phyloP scores from a whole-genome alignment of 805 yeast species.

The Diddensiella transvaalensis region DNA sequence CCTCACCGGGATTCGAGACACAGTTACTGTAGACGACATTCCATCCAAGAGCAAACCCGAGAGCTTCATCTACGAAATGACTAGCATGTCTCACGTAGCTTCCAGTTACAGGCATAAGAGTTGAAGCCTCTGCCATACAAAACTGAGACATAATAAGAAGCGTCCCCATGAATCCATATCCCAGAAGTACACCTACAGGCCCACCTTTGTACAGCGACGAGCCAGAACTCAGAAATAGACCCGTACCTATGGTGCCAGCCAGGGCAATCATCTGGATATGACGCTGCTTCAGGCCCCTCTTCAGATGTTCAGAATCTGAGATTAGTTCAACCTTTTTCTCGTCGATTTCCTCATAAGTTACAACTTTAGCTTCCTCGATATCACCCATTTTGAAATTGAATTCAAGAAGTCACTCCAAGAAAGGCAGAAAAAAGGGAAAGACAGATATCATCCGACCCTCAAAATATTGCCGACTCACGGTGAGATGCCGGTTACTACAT shows the following conservation, averaged over 20 bases:
- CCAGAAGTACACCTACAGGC: conserved; percentile 50
- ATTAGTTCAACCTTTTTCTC: conserved; percentile 10
- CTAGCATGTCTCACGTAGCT: conserved; percentile 66
- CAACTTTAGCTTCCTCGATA: conserved; percentile 1
- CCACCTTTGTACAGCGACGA: conserved; percentile 68
- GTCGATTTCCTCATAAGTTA: background rate
- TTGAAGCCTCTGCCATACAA: conserved; percentile 65
- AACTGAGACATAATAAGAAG: conserved; percentile 67
- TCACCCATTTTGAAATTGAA: background rate
- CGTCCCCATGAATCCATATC: conserved; percentile 68
- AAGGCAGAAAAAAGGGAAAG: too few species aligned
- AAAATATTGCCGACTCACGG: too few species aligned
- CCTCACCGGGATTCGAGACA: conserved; percentile 58
- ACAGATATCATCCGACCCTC: too few species aligned
- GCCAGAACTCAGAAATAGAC: conserved; percentile 74
- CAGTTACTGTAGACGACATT: conserved; percentile 54
- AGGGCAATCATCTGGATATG: conserved; percentile 73
- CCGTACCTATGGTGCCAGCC: conserved; percentile 83
- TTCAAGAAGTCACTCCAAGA: too few species aligned
- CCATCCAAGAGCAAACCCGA: conserved; percentile 68
- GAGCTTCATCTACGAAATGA: conserved; percentile 60
- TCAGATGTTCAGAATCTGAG: conserved; percentile 18
- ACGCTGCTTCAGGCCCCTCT: conserved; percentile 45
- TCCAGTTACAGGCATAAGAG: conserved; percentile 61
- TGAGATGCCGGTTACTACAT: too few species aligned